Percentiles rank a stretch among this genome's conserved stretches.
phyloP scores from a whole-genome alignment of 495 filamentous ascomycete species.

The Penicillium egyptiacum region DNA sequence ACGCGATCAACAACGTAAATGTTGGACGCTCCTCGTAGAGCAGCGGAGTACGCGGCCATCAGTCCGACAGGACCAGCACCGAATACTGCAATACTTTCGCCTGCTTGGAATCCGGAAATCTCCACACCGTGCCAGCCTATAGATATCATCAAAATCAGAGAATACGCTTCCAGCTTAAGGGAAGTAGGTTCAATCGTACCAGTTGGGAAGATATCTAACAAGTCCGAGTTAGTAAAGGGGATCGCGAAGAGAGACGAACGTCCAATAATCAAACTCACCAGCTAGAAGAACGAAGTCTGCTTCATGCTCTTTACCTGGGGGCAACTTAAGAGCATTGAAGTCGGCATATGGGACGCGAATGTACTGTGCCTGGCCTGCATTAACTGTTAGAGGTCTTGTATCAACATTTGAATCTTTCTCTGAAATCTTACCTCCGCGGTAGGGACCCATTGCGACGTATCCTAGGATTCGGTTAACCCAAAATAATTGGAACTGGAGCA shows the following conservation, averaged over 20 bases:
- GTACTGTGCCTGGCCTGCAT: slow-evolving; percentile 50
- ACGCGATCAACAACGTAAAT: slow-evolving; percentile 58
- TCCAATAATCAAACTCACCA: slow-evolving; percentile 16
- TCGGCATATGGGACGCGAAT: slow-evolving; percentile 58
- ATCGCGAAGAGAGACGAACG: background rate
- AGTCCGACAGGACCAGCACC: slow-evolving; percentile 55
- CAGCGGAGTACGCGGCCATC: slow-evolving; percentile 56
- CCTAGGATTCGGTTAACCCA: slow-evolving; percentile 12
- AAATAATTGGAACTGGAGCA: background rate
- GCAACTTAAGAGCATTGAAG: slow-evolving; percentile 52
- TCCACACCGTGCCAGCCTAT: slow-evolving; percentile 56
- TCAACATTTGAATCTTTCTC: background rate
- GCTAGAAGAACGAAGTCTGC: slow-evolving; percentile 49
- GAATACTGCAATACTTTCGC: slow-evolving; percentile 55
- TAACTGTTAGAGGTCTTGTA: background rate
- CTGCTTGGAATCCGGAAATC: slow-evolving; percentile 53
- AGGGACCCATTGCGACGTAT: slow-evolving; percentile 61
- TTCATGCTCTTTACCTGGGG: slow-evolving; percentile 45
- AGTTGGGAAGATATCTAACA: slow-evolving; percentile 58
- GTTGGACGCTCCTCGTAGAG: slow-evolving; percentile 51
- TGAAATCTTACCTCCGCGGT: slow-evolving; percentile 41
- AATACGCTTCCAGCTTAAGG: background rate
- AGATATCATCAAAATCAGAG: background rate
- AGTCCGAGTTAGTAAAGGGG: background rate
- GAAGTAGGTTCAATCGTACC: slow-evolving; percentile 18